phyloP scores from a whole-genome alignment of 768 basidiomycete species.

The Pholiota molesta region DNA sequence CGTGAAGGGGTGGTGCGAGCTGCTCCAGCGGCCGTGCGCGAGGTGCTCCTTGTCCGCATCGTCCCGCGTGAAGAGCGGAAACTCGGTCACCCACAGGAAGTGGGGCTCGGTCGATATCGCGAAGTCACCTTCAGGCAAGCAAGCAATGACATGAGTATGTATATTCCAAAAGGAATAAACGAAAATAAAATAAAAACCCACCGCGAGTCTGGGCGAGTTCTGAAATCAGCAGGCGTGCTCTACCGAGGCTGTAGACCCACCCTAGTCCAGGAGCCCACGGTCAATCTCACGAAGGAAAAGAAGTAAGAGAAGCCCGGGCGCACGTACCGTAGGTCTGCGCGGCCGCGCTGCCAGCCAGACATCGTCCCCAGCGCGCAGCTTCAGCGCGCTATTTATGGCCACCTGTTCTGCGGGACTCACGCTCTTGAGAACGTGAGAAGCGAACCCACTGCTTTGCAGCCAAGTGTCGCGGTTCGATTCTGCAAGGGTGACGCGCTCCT shows the following conservation, averaged over 20 bases:
- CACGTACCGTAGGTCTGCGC: slow-evolving; percentile 54
- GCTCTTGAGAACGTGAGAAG: slow-evolving; percentile 24
- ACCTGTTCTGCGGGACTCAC: slow-evolving; percentile 24
- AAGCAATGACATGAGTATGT: slow-evolving; percentile 9
- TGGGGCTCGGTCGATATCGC: slow-evolving; percentile 62
- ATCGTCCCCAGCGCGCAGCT: slow-evolving; percentile 52
- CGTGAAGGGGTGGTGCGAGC: slow-evolving; percentile 95
- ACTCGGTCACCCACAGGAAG: slow-evolving; percentile 96
- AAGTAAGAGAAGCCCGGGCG: slow-evolving; percentile 20
- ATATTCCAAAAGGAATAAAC: background rate
- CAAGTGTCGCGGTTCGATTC: slow-evolving; percentile 47
- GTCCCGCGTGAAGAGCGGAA: slow-evolving; percentile 86
- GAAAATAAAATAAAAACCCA: slow-evolving; percentile 31
- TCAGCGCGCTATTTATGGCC: slow-evolving; percentile 33
- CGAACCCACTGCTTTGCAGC: slow-evolving; percentile 41
- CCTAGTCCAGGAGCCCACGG: slow-evolving; percentile 47
- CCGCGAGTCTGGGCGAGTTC: slow-evolving; percentile 69
- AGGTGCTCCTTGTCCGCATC: slow-evolving; percentile 88
- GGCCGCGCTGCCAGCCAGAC: slow-evolving; percentile 60
- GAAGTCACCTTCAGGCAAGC: slow-evolving; percentile 51
- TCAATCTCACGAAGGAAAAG: slow-evolving; percentile 16
- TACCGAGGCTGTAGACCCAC: slow-evolving; percentile 87
- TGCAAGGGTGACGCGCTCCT: slow-evolving; percentile 58
- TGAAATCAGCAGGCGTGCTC: slow-evolving; percentile 64
- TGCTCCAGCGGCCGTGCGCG: slow-evolving; percentile 88